A percentile compares a stretch with the other conserved stretches of the same genome.
phyloP scores from a whole-genome alignment of 2,329 filamentous ascomycete species.

The Neobulgaria alba region DNA sequence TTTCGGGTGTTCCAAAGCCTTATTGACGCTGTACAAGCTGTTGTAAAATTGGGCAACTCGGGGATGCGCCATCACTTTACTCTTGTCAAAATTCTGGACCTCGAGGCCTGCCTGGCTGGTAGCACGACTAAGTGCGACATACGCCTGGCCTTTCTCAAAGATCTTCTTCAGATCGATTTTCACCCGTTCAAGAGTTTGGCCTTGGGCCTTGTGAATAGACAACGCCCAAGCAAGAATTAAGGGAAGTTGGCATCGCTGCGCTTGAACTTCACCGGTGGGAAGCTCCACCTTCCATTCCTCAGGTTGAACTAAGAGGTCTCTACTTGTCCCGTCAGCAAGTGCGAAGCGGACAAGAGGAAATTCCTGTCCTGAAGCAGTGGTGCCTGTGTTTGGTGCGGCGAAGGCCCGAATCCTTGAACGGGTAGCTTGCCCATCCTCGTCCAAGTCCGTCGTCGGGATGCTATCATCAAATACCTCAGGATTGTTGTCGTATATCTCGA shows the following conservation, averaged over 20 bases:
- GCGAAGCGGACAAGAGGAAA: conserved; percentile 83
- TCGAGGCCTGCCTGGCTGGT: conserved; percentile 81
- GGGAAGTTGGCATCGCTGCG: conserved; percentile 72
- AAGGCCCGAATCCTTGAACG: conserved; percentile 36
- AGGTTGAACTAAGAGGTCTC: conserved; percentile 71
- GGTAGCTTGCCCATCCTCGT: conserved; percentile 33
- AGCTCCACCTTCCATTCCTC: conserved; percentile 96
- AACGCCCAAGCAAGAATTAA: conserved; percentile 94
- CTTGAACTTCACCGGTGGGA: conserved; percentile 90
- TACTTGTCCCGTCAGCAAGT: conserved; percentile 65
- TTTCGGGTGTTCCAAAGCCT: conserved; percentile 30
- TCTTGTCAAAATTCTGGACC: conserved; percentile 79
- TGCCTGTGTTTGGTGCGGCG: conserved; percentile 29
- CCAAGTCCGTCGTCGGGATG: conserved; percentile 37
- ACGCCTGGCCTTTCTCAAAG: conserved; percentile 96
- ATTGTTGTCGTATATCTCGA: conserved; percentile 47
- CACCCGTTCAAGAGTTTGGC: conserved; percentile 79
- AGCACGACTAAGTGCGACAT: conserved; percentile 90
- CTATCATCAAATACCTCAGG: conserved; percentile 46
- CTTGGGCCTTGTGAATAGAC: conserved; percentile 96
- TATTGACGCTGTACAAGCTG: conserved; percentile 67
- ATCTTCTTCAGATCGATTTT: conserved; percentile 88
- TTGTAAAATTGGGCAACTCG: conserved; percentile 80
- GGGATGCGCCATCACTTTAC: conserved; percentile 89
- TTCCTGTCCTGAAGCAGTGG: conserved; percentile 41